Conservation (phyloP, 176 grass and related monocot species). For the Raddia distichophylla region DNA sequence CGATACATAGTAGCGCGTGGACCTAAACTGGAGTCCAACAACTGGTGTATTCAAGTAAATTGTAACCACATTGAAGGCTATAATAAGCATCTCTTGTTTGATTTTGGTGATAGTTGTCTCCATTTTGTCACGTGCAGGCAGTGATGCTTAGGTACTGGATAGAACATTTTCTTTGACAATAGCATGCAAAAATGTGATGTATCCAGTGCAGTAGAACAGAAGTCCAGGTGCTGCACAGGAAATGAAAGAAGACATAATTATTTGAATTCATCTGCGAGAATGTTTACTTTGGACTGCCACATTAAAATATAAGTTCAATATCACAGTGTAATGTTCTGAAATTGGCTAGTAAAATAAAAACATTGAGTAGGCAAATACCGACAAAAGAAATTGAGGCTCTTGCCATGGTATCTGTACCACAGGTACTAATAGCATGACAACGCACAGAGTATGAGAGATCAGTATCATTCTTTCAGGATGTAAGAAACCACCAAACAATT, state of each 20-base stretch:
- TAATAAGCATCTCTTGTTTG: not conserved
- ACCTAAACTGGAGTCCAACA: not conserved
- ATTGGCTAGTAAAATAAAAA: not conserved
- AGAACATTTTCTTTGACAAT: not conserved
- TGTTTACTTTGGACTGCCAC: not conserved
- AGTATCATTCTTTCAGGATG: not conserved
- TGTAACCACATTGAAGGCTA: not conserved
- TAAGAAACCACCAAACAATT: not conserved
- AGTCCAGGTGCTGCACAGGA: not conserved
- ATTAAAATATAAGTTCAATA: not conserved
- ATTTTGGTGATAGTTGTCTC: not conserved
- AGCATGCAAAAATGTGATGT: not conserved
- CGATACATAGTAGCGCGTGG: not conserved
- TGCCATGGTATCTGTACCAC: not conserved
- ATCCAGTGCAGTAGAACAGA: not conserved
- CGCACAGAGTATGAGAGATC: not conserved
- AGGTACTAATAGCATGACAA: slow-evolving; percentile 7
- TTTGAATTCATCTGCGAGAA: not conserved
- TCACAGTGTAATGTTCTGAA: not conserved
- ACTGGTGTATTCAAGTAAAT: not conserved
- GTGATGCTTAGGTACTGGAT: not conserved
- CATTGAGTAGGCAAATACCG: not conserved
- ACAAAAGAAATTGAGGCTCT: not conserved
- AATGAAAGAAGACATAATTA: not conserved
- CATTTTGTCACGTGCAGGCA: not conserved